phyloP scores from a whole-genome alignment of 176 grass and related monocot genomes.

The Carex myosuroides region DNA sequence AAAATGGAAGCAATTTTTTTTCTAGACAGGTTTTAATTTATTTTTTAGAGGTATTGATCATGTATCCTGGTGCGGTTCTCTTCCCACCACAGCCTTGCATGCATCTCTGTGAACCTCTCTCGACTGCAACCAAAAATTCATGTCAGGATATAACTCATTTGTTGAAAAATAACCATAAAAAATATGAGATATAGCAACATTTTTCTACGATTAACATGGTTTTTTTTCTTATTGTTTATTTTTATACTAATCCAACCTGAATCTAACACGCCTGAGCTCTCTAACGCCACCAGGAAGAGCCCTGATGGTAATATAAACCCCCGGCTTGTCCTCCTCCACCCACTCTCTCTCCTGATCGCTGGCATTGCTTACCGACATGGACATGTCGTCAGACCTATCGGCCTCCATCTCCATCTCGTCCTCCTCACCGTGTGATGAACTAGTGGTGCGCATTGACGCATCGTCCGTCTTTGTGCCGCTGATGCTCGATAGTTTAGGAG shows the following conservation, averaged over 20 bases:
- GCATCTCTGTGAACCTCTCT: constrained; percentile 92
- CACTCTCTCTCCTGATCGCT: constrained; percentile 92
- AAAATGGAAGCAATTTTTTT: background rate
- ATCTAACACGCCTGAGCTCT: constrained; percentile 82
- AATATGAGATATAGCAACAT: background rate
- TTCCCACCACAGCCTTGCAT: constrained; percentile 94
- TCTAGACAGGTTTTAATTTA: background rate
- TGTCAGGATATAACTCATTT: background rate
- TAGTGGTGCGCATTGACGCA: constrained; percentile 73
- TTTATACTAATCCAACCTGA: constrained; percentile 48
- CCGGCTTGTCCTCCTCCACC: constrained; percentile 90
- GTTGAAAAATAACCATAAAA: background rate
- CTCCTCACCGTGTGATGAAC: constrained; percentile 73
- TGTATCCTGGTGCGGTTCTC: constrained; percentile 89
- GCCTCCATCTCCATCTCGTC: constrained; percentile 13
- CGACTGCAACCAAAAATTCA: constrained; percentile 44
- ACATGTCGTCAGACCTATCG: constrained; percentile 63
- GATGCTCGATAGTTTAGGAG: constrained; percentile 89
- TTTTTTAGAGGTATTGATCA: constrained; percentile 75
- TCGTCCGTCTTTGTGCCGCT: constrained; percentile 85
- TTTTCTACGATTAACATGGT: constrained; percentile 1
- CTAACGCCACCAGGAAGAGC: constrained; percentile 73
- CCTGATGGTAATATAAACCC: constrained; percentile 91
- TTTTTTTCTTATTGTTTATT: background rate
- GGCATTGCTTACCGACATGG: constrained; percentile 71